phyloP scores from a whole-genome alignment of 139 green algal species.

The Penium margaritaceum region DNA sequence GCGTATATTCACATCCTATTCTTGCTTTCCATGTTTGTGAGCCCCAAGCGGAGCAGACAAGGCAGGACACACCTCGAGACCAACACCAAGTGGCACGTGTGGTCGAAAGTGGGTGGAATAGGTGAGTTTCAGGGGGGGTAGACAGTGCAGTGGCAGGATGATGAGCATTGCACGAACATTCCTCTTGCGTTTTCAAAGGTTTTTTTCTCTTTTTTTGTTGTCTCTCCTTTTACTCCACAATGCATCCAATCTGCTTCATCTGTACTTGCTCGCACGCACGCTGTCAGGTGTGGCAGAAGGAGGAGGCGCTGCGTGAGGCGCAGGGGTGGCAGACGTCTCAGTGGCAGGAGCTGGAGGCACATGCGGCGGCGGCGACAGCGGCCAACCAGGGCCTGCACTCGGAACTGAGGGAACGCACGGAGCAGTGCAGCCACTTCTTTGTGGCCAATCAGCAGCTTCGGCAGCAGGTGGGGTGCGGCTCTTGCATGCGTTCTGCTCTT shows the following conservation, averaged over 20 bases:
- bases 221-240: too few relatives aligned
- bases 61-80: too few relatives aligned
- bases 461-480: slow-evolving; percentile 1
- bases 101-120: not conserved
- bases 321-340: slow-evolving; percentile 4
- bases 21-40: too few relatives aligned
- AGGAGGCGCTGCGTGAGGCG: slow-evolving; percentile 1
- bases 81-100: not conserved
- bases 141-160: not conserved
- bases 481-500: too few relatives aligned
- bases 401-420: not conserved
- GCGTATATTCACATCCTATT: too few relatives aligned
- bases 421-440: slow-evolving; percentile 5
- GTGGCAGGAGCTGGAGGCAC: slow-evolving; percentile 6
- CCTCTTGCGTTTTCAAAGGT: too few relatives aligned
- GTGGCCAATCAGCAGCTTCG: not conserved
- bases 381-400: slow-evolving; percentile 5
- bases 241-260: too few relatives aligned
- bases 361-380: not conserved
- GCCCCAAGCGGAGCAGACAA: too few relatives aligned
- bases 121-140: not conserved
- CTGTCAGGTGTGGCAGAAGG: slow-evolving; percentile 6
- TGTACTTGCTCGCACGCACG: not conserved
- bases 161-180: too few relatives aligned
- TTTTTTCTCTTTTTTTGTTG: not conserved